Evolutionary conservation across 2,329 filamentous ascomycete species (phyloP).

Genomic region (Fusarium kyushuense): DNA sequence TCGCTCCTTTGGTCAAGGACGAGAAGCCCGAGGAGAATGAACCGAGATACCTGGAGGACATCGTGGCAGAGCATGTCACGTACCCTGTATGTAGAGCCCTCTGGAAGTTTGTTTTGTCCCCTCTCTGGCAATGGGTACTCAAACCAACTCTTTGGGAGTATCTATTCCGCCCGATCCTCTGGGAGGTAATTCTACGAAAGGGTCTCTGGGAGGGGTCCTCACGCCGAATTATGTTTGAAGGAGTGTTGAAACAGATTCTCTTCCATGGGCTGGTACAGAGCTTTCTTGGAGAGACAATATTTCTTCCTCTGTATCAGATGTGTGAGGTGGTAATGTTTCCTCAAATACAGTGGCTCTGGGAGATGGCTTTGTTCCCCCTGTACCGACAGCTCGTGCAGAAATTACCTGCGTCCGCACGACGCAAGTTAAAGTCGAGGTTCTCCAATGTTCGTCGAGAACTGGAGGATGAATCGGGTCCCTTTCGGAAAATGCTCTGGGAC

Average conservation of each 20-base stretch:
- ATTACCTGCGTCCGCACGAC: neutral
- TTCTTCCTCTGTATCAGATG: neutral
- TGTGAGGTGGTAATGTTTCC: neutral
- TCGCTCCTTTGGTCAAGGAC: neutral
- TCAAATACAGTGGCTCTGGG: neutral
- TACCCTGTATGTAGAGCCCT: neutral
- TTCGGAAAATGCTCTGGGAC: neutral
- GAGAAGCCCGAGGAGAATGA: neutral
- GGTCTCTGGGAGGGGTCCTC: neutral
- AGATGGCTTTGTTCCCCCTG: neutral
- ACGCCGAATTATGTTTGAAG: neutral
- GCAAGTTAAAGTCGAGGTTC: neutral
- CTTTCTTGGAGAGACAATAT: rapidly evolving
- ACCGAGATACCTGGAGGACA: neutral
- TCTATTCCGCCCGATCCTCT: neutral
- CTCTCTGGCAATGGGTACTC: neutral
- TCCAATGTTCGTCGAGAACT: neutral
- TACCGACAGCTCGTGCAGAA: neutral
- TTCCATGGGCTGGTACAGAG: neutral
- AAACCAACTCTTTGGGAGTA: neutral
- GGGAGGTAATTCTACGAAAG: neutral
- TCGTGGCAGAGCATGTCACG: neutral
- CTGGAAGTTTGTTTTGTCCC: neutral
- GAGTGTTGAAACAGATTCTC: neutral
- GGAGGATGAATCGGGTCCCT: neutral